Conservation (phyloP, 768 basidiomycete species). For the Heimioporus sp. region DNA sequence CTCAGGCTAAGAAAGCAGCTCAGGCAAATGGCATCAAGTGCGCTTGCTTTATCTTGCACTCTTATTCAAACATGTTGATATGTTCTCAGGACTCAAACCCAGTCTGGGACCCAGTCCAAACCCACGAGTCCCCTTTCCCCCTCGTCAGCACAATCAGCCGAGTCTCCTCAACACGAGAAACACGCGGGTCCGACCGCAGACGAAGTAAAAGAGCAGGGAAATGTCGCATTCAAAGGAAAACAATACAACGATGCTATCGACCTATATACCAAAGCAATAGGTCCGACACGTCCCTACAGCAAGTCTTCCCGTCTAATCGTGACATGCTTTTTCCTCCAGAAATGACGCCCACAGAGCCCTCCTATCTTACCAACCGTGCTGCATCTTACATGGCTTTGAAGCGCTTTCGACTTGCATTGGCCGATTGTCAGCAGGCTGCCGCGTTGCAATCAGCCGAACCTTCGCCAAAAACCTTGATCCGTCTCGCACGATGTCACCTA, state of each 20-base stretch:
- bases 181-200: constrained; percentile 38
- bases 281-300: constrained; percentile 36
- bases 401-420: constrained; percentile 68
- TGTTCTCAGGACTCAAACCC: constrained; percentile 13
- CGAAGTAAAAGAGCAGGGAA: constrained; percentile 76
- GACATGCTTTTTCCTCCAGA: constrained; percentile 34
- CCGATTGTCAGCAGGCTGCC: constrained; percentile 76
- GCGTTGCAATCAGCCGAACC: constrained; percentile 60
- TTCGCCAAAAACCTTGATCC: constrained; percentile 74
- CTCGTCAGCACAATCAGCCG: constrained; percentile 5
- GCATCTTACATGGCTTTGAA: constrained; percentile 84
- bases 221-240: constrained; percentile 66
- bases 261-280: constrained; percentile 73
- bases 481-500: constrained; percentile 81
- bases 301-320: constrained; percentile 4
- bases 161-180: constrained; percentile 13
- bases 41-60: background rate
- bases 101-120: constrained; percentile 5
- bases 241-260: constrained; percentile 69
- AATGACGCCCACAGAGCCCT: constrained; percentile 61
- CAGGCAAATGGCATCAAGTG: constrained; percentile 27
- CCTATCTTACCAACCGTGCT: constrained; percentile 83
- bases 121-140: constrained; percentile 19
- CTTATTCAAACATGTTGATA: constrained; percentile 6
- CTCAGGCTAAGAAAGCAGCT: constrained; percentile 25